phyloP scores from a whole-genome alignment of 495 filamentous ascomycete genomes.

The Hyaloscypha finlandica region DNA sequence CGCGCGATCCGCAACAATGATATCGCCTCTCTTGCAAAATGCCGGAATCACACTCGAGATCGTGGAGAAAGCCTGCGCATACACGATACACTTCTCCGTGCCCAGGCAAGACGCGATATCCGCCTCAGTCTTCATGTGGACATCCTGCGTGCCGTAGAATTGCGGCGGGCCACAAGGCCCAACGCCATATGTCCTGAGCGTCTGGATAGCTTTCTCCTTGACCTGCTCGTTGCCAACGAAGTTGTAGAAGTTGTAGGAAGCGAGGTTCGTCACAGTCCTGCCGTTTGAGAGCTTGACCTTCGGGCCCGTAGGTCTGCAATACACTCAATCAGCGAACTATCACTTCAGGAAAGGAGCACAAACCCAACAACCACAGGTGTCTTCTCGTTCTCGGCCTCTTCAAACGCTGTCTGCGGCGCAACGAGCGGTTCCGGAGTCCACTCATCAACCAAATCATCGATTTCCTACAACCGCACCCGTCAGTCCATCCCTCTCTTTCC shows the following conservation, averaged over 20 bases:
- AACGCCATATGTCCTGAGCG: slow-evolving; percentile 91
- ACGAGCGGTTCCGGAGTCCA: slow-evolving; percentile 96
- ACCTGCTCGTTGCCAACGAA: slow-evolving; percentile 87
- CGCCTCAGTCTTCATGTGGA: slow-evolving; percentile 94
- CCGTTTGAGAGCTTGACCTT: slow-evolving; percentile 89
- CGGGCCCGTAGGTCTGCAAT: slow-evolving; percentile 78
- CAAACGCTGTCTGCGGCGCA: slow-evolving; percentile 64
- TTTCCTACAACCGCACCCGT: slow-evolving; percentile 57
- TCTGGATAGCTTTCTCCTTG: slow-evolving; percentile 92
- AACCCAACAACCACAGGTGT: slow-evolving; percentile 87
- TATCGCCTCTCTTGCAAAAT: slow-evolving; percentile 95
- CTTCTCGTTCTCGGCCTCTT: slow-evolving; percentile 82
- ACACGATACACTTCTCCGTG: slow-evolving; percentile 84
- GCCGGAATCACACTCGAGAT: slow-evolving; percentile 93
- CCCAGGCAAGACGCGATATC: slow-evolving; percentile 91
- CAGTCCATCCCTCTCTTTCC: slow-evolving; percentile 2
- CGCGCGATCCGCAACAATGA: slow-evolving; percentile 96
- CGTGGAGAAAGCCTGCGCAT: slow-evolving; percentile 93
- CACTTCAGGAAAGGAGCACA: slow-evolving; percentile 17
- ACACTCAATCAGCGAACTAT: slow-evolving; percentile 9
- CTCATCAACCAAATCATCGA: slow-evolving; percentile 95
- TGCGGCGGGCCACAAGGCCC: slow-evolving; percentile 95
- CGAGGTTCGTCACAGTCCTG: slow-evolving; percentile 87
- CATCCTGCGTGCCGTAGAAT: slow-evolving; percentile 98
- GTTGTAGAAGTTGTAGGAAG: slow-evolving; percentile 96